These are phyloP conservation scores for sorghum (Sorghum bicolor) DNA, from an alignment of 176 grass and related monocot species.

Conservation along the genomic window Sorghum_bicolor_NCBIv3 NC_012879.2:8259501-8260000, in stretches of 20 bases:
- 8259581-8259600: conserved; percentile 56
- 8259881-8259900: conserved; percentile 65
- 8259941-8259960: conserved; percentile 76
- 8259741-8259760: conserved; percentile 85
- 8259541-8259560: conserved; percentile 71
- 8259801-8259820: conserved; percentile 49
- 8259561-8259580: conserved; percentile 61
- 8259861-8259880: conserved; percentile 71
- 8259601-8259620: conserved; percentile 67
- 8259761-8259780: conserved; percentile 66
- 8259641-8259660: conserved; percentile 76
- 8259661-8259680: conserved; percentile 66
- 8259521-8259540: conserved; percentile 59
- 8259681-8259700: conserved; percentile 54
- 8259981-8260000: conserved; percentile 74
- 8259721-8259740: conserved; percentile 48
- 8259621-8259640: conserved; percentile 46
- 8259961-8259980: conserved; percentile 58
- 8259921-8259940: conserved; percentile 56
- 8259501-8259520: conserved; percentile 47
- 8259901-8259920: conserved; percentile 65
- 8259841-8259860: conserved; percentile 83
- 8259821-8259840: conserved; percentile 68
- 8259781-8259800: conserved; percentile 49
- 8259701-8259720: conserved; percentile 59